Conservation (phyloP, 2,329 filamentous ascomycete genomes). For the Fusarium tanahbumbuense region DNA sequence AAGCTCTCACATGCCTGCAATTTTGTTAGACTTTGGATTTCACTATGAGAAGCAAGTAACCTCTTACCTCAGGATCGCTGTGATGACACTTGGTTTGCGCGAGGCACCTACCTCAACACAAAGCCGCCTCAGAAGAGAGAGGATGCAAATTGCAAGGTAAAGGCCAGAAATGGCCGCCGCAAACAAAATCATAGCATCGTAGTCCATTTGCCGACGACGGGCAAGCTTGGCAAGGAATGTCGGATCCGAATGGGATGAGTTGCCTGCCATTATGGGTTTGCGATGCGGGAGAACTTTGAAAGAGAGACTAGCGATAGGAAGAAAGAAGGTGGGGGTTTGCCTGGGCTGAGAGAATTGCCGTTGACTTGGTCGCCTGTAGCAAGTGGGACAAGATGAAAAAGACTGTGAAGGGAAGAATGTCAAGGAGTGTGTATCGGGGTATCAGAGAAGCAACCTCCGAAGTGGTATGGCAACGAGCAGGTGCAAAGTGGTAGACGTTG, state of each 20-base stretch:
- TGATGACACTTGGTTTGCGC: slow-evolving; percentile 12
- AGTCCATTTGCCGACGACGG: slow-evolving; percentile 42
- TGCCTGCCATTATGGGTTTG: slow-evolving; percentile 32
- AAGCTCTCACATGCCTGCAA: slow-evolving; percentile 45
- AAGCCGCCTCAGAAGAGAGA: slow-evolving; percentile 29
- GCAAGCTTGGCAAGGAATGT: slow-evolving; percentile 40
- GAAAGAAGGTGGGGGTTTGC: neutral
- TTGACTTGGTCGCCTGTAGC: slow-evolving; percentile 23
- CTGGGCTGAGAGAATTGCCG: slow-evolving; percentile 6
- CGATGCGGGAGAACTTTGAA: neutral
- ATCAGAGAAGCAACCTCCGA: slow-evolving; percentile 26
- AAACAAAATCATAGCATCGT: slow-evolving; percentile 43
- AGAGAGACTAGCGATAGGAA: neutral
- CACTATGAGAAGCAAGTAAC: neutral
- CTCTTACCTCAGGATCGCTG: slow-evolving; percentile 36
- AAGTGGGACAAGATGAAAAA: slow-evolving; percentile 35
- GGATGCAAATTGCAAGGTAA: slow-evolving; percentile 17
- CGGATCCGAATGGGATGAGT: slow-evolving; percentile 25
- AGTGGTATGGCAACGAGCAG: slow-evolving; percentile 26
- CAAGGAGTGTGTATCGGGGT: slow-evolving; percentile 22
- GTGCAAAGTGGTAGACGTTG: slow-evolving; percentile 14
- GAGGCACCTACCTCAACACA: slow-evolving; percentile 23
- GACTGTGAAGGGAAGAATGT: slow-evolving; percentile 31
- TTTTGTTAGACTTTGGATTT: slow-evolving; percentile 8
- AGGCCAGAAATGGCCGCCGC: slow-evolving; percentile 33